These are phyloP conservation scores for Gonapodya prolifera DNA, from an alignment of 192 early-diverging fungal genomes.

Conservation along the genomic window DNA sequence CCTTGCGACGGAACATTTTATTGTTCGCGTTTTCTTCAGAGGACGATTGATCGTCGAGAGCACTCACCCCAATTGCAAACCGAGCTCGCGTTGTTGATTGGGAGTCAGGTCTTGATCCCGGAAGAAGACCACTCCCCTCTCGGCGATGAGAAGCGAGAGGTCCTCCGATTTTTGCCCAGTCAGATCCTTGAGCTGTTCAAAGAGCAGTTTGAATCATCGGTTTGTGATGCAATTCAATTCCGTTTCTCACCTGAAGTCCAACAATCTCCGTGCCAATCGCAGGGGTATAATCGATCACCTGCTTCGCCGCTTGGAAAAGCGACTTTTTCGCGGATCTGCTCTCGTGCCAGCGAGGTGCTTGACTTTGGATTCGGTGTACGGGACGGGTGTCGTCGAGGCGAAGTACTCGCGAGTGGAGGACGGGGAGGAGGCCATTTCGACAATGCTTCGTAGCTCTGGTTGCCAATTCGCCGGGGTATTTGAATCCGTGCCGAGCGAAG, in stretches of 20 bases:
- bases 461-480: no score
- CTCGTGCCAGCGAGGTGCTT: slow-evolving; percentile 7
- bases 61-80: no score
- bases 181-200: slow-evolving; percentile 27
- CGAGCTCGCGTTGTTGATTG: slow-evolving; percentile 23
- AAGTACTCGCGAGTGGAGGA: no score
- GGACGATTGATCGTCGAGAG: slow-evolving; percentile 31
- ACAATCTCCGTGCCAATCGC: slow-evolving; percentile 52
- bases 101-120: slow-evolving; percentile 45
- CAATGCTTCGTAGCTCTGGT: no score
- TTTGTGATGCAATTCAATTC: not conserved
- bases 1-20: no score
- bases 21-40: no score
- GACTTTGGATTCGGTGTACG: no score
- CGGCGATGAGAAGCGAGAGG: slow-evolving; percentile 42
- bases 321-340: slow-evolving; percentile 40
- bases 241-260: slow-evolving; percentile 25
- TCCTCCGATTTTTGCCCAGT: slow-evolving; percentile 44
- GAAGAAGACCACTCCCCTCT: slow-evolving; percentile 57
- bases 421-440: no score
- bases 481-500: no score
- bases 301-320: slow-evolving; percentile 35
- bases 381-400: no score
- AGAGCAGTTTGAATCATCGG: not conserved
- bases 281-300: slow-evolving; percentile 39